These are phyloP conservation scores for Hermanozyma aechmeae DNA, from an alignment of 805 yeast species.

Conservation along the genomic window DNA sequence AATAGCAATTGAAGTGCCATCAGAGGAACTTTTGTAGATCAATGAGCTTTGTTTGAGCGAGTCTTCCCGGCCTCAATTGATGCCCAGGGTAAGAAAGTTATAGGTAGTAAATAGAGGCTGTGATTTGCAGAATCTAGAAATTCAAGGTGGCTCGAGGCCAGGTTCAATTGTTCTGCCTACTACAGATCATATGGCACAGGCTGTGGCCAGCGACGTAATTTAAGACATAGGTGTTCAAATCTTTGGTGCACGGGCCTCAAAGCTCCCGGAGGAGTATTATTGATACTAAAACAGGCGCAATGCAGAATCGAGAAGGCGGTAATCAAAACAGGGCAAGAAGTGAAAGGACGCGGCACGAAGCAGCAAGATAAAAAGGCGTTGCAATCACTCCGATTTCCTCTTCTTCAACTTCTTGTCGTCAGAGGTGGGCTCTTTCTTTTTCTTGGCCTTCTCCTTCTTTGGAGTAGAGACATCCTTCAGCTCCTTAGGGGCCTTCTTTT, in stretches of 20 bases:
- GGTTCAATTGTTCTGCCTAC: not conserved
- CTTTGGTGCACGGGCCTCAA: conserved; percentile 1
- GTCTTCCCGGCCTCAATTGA: too few species aligned
- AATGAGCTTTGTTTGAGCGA: too few species aligned
- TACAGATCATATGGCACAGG: not conserved
- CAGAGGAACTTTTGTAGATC: too few species aligned
- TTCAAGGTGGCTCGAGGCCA: not conserved
- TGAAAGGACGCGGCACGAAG: conserved; percentile 4
- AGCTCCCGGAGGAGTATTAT: too few species aligned
- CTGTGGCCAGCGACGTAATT: not conserved
- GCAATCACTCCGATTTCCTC: conserved; percentile 8
- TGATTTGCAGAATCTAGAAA: not conserved
- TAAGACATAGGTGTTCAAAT: conserved; percentile 3
- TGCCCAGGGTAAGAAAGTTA: too few species aligned
- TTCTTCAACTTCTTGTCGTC: conserved; percentile 8
- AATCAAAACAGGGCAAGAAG: conserved; percentile 2
- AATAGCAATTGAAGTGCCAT: not conserved
- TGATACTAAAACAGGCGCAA: conserved; percentile 1
- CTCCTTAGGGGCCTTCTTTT: too few species aligned
- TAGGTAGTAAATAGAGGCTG: not conserved
- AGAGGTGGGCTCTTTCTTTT: conserved; percentile 9
- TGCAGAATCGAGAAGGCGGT: conserved; percentile 7
- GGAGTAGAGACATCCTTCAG: too few species aligned
- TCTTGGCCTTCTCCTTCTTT: conserved; percentile 10
- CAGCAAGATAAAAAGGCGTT: not conserved